Base-by-base conservation (phyloP, 495 filamentous ascomycete genomes). In the Neurospora sp. region DNA sequence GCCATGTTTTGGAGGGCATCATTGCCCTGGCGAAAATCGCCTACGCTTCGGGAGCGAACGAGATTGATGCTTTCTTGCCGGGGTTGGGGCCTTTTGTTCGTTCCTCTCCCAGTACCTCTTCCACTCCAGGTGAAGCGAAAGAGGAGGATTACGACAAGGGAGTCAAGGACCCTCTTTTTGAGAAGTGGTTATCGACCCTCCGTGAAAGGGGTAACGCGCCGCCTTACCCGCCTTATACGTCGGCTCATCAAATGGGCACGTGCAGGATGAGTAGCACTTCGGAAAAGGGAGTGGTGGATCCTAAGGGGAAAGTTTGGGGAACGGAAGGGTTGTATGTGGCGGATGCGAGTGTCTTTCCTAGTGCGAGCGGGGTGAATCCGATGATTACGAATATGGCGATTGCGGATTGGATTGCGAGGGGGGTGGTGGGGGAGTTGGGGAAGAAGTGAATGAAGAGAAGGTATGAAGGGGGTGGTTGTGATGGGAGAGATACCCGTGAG, bases 301-400 rank as follows among this genome's bases (percentile, higher is more conserved):
- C 88, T 0, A 82, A 85, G 69, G 93, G 94, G 1, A 87, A 85
- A 76, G 93, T 96, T 4, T 97, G 93, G 93, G 94, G 89, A 0
- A 86, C 87, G 0, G 83, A 91, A 69, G 90, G 89, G 0, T 73
- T 97, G 76, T 96, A 91, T 78, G 89, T 97, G 3, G 88, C 90
- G 3, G 95, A 98, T 84, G 92, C 93, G 38, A 96, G 93, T 75
- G 90, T 97, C 1, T 94, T 97, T 75, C 95, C 95, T 0, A 92
- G 90, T 71, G 94, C 94, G 7, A 94, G 91, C 76, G 95, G 95
- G 4, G 94, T 96, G n/a, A 97, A 97, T 79, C 95, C 94, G 3
- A 97, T 97, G 94, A 83, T 97, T 39, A 97, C 94, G 62, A 91
- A 87, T 72, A 96, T 97, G 94, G 93, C 90, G 4, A 93, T 97